Evolutionary conservation across 164 flowering plant species (phyloP).

Genomic region (Dillenia turbinata): DNA sequence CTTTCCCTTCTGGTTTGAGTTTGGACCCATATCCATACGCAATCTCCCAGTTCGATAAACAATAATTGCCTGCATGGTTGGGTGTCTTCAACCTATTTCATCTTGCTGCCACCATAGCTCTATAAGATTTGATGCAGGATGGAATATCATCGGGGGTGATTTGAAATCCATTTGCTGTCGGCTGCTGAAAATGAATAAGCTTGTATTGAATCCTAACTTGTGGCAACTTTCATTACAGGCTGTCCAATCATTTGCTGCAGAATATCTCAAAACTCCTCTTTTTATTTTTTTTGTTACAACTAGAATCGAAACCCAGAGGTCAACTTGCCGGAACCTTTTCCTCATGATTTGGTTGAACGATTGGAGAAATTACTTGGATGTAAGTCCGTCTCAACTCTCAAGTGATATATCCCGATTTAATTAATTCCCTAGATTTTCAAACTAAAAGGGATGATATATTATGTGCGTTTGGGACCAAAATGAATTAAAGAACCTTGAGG

Average conservation of each 20-base stretch:
- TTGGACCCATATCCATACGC: too few species aligned
- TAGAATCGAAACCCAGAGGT: too few species aligned
- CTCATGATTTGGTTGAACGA: conserved; percentile 88
- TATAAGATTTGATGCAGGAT: too few species aligned
- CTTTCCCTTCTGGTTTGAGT: too few species aligned
- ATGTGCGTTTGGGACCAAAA: neutral
- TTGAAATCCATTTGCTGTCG: neutral
- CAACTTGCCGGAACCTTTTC: conserved; percentile 93
- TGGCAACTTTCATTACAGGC: conserved; percentile 30
- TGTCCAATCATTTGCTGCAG: conserved; percentile 78
- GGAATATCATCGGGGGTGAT: conserved; percentile 44
- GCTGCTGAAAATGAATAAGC: neutral
- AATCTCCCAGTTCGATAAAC: too few species aligned
- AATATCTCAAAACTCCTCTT: conserved; percentile 89
- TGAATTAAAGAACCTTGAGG: conserved; percentile 69
- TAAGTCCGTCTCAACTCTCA: conserved; percentile 38
- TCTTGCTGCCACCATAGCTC: too few species aligned
- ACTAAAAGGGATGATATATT: too few species aligned
- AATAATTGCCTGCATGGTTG: too few species aligned
- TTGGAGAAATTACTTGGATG: conserved; percentile 89
- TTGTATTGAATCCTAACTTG: neutral
- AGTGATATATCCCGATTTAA: too few species aligned
- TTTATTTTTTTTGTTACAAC: too few species aligned
- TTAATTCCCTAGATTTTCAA: too few species aligned
- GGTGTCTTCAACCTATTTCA: too few species aligned